phyloP scores from a whole-genome alignment of 2,329 filamentous ascomycete species.

The Cercospora sp. region DNA sequence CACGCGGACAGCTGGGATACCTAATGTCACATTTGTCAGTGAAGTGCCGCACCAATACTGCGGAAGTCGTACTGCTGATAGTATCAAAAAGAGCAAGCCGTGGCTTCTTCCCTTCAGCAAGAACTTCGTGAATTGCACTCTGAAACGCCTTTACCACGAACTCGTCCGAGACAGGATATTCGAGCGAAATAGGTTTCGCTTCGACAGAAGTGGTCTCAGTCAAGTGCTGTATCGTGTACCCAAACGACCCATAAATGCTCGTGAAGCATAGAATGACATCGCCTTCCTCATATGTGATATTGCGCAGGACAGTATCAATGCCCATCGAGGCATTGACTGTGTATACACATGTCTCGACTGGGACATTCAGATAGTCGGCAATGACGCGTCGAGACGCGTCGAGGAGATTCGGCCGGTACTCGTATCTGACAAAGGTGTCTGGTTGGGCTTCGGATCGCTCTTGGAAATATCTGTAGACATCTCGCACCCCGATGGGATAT shows the following conservation, averaged over 20 bases:
- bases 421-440: constrained; percentile 74
- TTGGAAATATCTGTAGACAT: constrained; percentile 64
- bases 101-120: constrained; percentile 60
- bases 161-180: constrained; percentile 69
- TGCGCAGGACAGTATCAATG: constrained; percentile 75
- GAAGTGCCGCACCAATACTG: not conserved
- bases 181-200: constrained; percentile 58
- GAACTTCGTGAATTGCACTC: constrained; percentile 55
- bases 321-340: constrained; percentile 78
- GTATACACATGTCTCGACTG: constrained; percentile 68
- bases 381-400: constrained; percentile 65
- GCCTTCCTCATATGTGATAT: constrained; percentile 64
- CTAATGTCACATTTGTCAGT: not conserved
- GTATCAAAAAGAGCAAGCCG: constrained; percentile 77
- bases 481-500: constrained; percentile 65
- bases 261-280: constrained; percentile 79
- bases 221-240: constrained; percentile 69
- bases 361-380: constrained; percentile 65
- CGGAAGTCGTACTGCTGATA: constrained; percentile 56
- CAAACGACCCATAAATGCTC: constrained; percentile 75
- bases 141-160: constrained; percentile 65
- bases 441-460: constrained; percentile 66
- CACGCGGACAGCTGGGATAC: constrained; percentile 73
- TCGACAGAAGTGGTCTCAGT: constrained; percentile 62
- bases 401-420: constrained; percentile 60